Evolutionary conservation across 1,139 yeast genomes (phyloP).

Genomic region (Yamadazyma trypodendri): DNA sequence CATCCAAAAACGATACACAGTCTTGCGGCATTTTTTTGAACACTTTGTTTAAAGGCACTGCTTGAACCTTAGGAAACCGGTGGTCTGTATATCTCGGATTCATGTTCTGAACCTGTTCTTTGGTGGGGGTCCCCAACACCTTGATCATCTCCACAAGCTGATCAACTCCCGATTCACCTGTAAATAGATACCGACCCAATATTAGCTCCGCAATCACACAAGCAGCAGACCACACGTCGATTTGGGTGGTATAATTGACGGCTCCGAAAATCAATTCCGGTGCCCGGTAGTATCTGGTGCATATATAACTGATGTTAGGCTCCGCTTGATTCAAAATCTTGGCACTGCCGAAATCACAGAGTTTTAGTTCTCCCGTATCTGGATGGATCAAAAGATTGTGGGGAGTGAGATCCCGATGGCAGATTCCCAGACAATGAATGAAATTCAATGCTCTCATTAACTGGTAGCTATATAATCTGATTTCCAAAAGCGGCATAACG

Average conservation of each 20-base stretch:
- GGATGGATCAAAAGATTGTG: constrained; percentile 77
- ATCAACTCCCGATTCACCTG: constrained; percentile 97
- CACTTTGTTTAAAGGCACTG: constrained; percentile 83
- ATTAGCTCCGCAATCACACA: constrained; percentile 97
- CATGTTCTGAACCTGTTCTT: constrained; percentile 91
- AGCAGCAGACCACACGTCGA: constrained; percentile 97
- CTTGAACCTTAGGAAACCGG: constrained; percentile 92
- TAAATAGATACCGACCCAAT: constrained; percentile 93
- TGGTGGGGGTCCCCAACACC: constrained; percentile 93
- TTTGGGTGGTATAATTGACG: constrained; percentile 90
- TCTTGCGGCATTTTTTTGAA: constrained; percentile 66
- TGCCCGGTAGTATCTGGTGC: constrained; percentile 79
- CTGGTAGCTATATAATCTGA: constrained; percentile 88
- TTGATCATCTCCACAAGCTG: constrained; percentile 96
- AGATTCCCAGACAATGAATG: constrained; percentile 85
- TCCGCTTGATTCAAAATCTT: constrained; percentile 70
- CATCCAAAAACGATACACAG: constrained; percentile 59
- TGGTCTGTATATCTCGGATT: constrained; percentile 97
- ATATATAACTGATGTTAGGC: constrained; percentile 75
- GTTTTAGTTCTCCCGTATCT: constrained; percentile 58
- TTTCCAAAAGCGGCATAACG: constrained; percentile 85
- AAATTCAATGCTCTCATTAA: constrained; percentile 87
- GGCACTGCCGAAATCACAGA: constrained; percentile 83
- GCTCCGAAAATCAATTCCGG: constrained; percentile 91
- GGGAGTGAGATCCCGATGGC: constrained; percentile 90